Conservation (phyloP, 768 basidiomycete genomes). For the Lanmaoa rubissima region DNA sequence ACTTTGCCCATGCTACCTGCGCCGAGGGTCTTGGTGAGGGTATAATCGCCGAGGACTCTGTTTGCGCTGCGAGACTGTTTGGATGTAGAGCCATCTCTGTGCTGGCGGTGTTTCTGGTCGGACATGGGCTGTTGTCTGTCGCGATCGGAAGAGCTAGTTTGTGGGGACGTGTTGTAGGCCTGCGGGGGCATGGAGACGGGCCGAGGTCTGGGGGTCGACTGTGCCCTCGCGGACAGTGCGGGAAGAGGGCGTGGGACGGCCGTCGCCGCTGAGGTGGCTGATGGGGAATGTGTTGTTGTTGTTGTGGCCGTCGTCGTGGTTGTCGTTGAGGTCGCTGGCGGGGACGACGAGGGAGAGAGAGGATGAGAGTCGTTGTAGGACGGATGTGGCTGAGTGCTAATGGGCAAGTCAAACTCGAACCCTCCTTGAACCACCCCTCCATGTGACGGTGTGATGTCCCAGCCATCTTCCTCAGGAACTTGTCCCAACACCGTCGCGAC, state of each 20-base stretch:
- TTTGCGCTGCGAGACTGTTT: conserved; percentile 36
- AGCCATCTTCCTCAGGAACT: conserved; percentile 50
- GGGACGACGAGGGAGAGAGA: conserved; percentile 11
- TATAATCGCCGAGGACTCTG: conserved; percentile 88
- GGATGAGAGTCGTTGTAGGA: conserved; percentile 11
- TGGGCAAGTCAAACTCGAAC: conserved; percentile 66
- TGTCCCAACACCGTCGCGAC: conserved; percentile 45
- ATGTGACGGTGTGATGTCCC: conserved; percentile 47
- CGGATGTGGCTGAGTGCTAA: conserved; percentile 33
- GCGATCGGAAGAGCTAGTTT: conserved; percentile 33
- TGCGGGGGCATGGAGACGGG: conserved; percentile 80
- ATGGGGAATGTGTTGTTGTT: conserved; percentile 1
- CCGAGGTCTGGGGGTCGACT: conserved; percentile 42
- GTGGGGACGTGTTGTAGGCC: conserved; percentile 37
- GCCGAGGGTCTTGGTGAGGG: conserved; percentile 93
- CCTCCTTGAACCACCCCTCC: conserved; percentile 49
- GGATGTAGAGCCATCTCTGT: conserved; percentile 33
- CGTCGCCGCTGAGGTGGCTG: conserved; percentile 23
- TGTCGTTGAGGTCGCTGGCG: conserved; percentile 6
- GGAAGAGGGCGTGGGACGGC: conserved; percentile 35
- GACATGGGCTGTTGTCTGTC: conserved; percentile 29
- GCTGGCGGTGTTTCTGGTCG: conserved; percentile 29
- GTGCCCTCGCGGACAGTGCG: conserved; percentile 20
- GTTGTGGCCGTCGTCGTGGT: conserved; percentile 14
- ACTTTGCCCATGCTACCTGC: conserved; percentile 99